Conservation (phyloP, 495 filamentous ascomycete genomes). For the Penicillium soppii region DNA sequence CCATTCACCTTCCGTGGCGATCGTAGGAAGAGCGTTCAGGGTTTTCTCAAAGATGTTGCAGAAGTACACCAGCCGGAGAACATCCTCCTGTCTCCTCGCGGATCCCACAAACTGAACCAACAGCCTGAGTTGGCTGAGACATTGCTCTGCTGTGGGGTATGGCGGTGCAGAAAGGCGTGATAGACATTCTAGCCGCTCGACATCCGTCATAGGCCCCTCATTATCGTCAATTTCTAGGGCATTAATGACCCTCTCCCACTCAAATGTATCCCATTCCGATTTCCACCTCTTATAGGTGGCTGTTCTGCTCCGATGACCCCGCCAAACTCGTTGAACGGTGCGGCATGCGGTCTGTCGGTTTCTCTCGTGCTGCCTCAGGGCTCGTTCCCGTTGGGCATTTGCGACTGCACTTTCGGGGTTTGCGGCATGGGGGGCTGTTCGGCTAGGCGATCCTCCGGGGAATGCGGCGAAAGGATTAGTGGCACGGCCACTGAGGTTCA, state of each 20-base stretch:
- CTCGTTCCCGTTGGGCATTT: slow-evolving; percentile 80
- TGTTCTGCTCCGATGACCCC: slow-evolving; percentile 68
- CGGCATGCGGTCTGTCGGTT: slow-evolving; percentile 72
- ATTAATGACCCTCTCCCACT: slow-evolving; percentile 22
- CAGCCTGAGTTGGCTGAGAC: slow-evolving; percentile 45
- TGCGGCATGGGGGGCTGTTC: slow-evolving; percentile 42
- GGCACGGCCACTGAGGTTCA: slow-evolving; percentile 89
- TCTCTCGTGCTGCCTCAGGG: slow-evolving; percentile 77
- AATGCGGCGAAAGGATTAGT: slow-evolving; percentile 70
- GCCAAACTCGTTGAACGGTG: slow-evolving; percentile 78
- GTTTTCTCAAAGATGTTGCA: slow-evolving; percentile 42
- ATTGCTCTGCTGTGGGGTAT: slow-evolving; percentile 51
- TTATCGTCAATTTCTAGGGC: slow-evolving; percentile 16
- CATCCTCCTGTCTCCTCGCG: slow-evolving; percentile 33
- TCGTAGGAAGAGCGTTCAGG: slow-evolving; percentile 34
- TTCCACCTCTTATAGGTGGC: slow-evolving; percentile 58
- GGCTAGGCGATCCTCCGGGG: slow-evolving; percentile 28
- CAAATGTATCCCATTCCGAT: slow-evolving; percentile 62
- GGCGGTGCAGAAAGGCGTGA: slow-evolving; percentile 26
- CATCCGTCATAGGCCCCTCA: slow-evolving; percentile 2
- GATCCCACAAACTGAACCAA: slow-evolving; percentile 51
- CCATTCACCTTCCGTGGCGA: slow-evolving; percentile 48
- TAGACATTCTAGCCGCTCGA: slow-evolving; percentile 8
- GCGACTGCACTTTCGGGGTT: slow-evolving; percentile 76
- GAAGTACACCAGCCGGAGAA: slow-evolving; percentile 45